Evolutionary conservation across 345 rosid genomes (phyloP), one percentile per base, ranked within the genome.

Genomic region (Populus tremula): DNA sequence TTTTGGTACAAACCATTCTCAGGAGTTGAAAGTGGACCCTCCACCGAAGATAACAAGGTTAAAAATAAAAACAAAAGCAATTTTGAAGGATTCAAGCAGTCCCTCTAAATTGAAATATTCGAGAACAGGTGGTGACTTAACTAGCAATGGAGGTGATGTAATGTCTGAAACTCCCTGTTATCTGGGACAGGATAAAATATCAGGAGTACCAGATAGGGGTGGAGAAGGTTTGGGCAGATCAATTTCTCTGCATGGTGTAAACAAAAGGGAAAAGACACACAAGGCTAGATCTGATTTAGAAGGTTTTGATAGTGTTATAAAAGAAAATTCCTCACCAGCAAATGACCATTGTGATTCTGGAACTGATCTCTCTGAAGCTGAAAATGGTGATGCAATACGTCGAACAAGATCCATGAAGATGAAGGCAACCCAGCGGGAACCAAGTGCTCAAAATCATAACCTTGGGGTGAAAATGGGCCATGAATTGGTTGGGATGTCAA

Each of bases 341-440:
- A 29, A 76, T 45, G 77, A 68, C 49, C 72, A 84, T 82, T 70
- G 72, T 70, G 83, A 76, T 82, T 80, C 76, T 53, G 85, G 71
- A 66, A 69, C 33, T 56, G 86, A 73, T 50, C 80, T 74, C 71
- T 85, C 82, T 67, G 84, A 87, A 82, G 84, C 78, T 63, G 83
- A 78, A 49, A 74, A 85, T 65, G 88, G 85, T 88, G 90, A 85
- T 88, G 89, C 85, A 56, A 71, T 82, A 70, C 87, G 86, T 59
- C 89, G 92, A 86, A 92, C 87, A 84, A 89, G 94, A 84, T 89
- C 96, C 73, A 75, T 82, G 84, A 91, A 86, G 86, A 83, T 85
- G 84, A 90, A 88, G 84, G 88, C 83, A 72, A 84, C 82, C 50
- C 83, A 89, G 53, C 76, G 70, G 67, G 88, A 89, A 75, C 81